These are phyloP conservation scores for Populus hybrid DNA, from an alignment of 441 rosid species.

Conservation along the genomic window DNA sequence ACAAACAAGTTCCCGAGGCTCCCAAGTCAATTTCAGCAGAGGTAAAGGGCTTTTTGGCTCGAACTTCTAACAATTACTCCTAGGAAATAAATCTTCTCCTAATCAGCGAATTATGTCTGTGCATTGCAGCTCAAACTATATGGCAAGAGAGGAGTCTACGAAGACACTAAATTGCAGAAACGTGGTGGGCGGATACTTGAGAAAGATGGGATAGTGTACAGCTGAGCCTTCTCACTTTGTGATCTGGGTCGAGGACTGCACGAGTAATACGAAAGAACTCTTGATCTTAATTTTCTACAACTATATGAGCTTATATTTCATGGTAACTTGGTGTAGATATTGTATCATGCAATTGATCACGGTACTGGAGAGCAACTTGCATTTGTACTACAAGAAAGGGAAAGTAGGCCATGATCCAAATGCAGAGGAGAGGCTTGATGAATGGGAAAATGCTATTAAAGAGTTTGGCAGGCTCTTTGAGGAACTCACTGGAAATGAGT, in stretches of 20 bases:
- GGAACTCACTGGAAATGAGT: conserved; percentile 69
- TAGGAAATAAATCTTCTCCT: not conserved
- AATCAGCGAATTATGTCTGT: not conserved
- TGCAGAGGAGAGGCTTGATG: conserved; percentile 68
- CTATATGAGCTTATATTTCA: not conserved
- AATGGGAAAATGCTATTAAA: conserved; percentile 67
- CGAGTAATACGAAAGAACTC: conserved; percentile 30
- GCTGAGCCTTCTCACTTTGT: conserved; percentile 65
- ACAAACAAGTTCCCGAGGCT: conserved; percentile 61
- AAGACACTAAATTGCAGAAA: conserved; percentile 51
- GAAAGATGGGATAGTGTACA: conserved; percentile 63
- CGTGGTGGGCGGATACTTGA: conserved; percentile 56
- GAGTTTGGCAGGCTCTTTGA: conserved; percentile 66
- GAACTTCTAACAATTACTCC: not conserved
- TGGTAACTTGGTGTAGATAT: conserved; percentile 32
- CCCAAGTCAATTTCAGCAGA: conserved; percentile 52
- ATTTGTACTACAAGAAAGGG: conserved; percentile 68
- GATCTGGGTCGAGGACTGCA: conserved; percentile 62
- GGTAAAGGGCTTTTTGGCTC: conserved; percentile 14
- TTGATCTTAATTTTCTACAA: not conserved
- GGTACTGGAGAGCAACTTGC: conserved; percentile 52
- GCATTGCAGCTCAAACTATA: conserved; percentile 55
- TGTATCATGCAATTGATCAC: conserved; percentile 67
- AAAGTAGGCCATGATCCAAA: conserved; percentile 60
- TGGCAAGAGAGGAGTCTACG: conserved; percentile 71